A percentile compares a stretch with the other conserved stretches of the same genome.
phyloP scores from a whole-genome alignment of 192 early-diverging fungal genomes.

The Gamsiella multidivaricata region DNA sequence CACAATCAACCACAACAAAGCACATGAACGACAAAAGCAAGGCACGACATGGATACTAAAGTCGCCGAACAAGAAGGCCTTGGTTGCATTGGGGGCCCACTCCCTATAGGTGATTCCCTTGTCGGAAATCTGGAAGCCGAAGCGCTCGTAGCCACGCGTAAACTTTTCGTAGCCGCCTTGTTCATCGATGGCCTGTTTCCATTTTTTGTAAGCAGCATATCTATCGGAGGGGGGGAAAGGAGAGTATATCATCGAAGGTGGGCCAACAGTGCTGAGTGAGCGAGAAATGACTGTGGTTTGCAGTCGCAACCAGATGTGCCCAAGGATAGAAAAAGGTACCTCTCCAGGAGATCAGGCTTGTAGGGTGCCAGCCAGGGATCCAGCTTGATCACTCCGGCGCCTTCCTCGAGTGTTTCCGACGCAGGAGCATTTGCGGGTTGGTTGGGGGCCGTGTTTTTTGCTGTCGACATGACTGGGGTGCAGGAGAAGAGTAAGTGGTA shows the following conservation, averaged over 20 bases:
- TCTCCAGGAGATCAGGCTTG: slow-evolving; percentile 64
- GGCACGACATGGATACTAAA: slow-evolving; percentile 74
- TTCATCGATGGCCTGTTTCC: slow-evolving; percentile 75
- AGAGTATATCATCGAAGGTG: no score
- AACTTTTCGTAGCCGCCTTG: slow-evolving; percentile 90
- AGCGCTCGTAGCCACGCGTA: slow-evolving; percentile 80
- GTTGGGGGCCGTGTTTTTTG: no score
- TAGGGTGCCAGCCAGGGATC: slow-evolving; percentile 88
- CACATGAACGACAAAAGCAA: neutral
- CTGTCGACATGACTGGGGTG: no score
- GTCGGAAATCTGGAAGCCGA: slow-evolving; percentile 81
- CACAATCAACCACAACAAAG: neutral
- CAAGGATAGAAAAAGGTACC: slow-evolving; percentile 54
- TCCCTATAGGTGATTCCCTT: slow-evolving; percentile 88
- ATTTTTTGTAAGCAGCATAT: slow-evolving; percentile 71
- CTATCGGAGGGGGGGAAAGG: slow-evolving; percentile 23
- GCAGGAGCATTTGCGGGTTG: neutral
- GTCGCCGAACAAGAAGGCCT: slow-evolving; percentile 89
- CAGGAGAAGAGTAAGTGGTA: no score
- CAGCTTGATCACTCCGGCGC: slow-evolving; percentile 71
- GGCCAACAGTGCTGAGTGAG: no score
- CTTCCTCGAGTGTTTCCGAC: slow-evolving; percentile 47
- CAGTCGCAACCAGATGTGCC: no score
- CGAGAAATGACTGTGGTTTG: no score
- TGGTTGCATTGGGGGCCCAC: slow-evolving; percentile 90